Percentiles rank a stretch among this genome's conserved stretches.
These are phyloP conservation scores for Pseudocohnilembus persalinus DNA, from an alignment of 169 alveolate species.

Conservation along the genomic window DNA sequence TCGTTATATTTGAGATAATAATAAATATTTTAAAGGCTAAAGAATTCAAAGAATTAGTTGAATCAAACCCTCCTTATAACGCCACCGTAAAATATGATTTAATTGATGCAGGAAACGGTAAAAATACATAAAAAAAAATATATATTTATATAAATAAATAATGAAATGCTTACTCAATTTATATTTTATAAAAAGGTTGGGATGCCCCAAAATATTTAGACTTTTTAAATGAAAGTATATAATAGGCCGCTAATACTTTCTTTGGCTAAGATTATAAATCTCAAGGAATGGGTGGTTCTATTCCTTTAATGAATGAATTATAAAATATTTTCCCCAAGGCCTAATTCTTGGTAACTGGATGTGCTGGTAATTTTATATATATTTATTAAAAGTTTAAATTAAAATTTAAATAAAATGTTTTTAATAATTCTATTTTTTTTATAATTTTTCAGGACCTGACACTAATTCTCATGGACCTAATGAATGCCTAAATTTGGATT, in stretches of 20 bases:
- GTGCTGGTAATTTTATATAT: conserved; percentile 69
- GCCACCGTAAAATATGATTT: conserved; percentile 56
- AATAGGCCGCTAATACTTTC: conserved; percentile 16
- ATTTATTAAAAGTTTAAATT: conserved; percentile 58
- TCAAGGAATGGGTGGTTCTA: conserved; percentile 79
- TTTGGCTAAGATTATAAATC: conserved; percentile 23
- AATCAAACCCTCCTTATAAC: conserved; percentile 74
- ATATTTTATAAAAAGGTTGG: conserved; percentile 47
- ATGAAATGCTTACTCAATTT: neutral
- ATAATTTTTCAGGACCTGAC: conserved; percentile 54
- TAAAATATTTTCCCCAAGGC: conserved; percentile 73
- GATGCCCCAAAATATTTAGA: conserved; percentile 16
- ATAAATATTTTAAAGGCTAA: conserved; percentile 19
- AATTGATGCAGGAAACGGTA: conserved; percentile 50
- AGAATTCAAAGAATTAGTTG: conserved; percentile 7
- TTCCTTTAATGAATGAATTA: conserved; percentile 74
- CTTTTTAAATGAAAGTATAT: conserved; percentile 18
- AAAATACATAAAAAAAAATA: neutral
- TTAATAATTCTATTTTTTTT: neutral
- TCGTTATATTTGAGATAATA: conserved; percentile 27
- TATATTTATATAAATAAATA: neutral
- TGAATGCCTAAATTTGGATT: conserved; percentile 21
- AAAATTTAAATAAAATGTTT: neutral
- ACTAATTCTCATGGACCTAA: conserved; percentile 71
- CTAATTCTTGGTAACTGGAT: conserved; percentile 73